phyloP scores from a whole-genome alignment of 352 stramenopile species.

The Phytophthora melonis region DNA sequence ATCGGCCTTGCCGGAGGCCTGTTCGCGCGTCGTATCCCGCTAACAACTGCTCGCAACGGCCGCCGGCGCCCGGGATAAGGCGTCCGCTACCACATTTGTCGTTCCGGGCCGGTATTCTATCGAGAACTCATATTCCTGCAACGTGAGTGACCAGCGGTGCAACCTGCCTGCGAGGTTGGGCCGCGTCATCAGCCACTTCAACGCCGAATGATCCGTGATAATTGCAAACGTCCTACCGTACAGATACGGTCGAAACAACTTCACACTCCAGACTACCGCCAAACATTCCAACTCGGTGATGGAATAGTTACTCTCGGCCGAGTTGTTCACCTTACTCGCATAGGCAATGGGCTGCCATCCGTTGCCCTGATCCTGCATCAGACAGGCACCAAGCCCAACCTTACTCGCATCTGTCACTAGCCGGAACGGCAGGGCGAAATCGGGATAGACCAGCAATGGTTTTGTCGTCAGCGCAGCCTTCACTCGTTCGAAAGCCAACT shows the following conservation, averaged over 20 bases:
- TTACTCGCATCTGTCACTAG: constrained; percentile 34
- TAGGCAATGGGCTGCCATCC: constrained; percentile 27
- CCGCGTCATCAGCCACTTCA: too few relatives aligned
- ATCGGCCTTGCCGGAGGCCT: too few relatives aligned
- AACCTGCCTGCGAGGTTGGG: too few relatives aligned
- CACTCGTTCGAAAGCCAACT: constrained; percentile 7
- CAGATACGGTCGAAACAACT: constrained; percentile 34
- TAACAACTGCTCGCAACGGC: too few relatives aligned
- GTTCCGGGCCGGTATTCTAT: too few relatives aligned
- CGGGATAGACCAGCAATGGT: constrained; percentile 28
- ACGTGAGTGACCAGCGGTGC: too few relatives aligned
- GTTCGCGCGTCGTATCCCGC: too few relatives aligned
- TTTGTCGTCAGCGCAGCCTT: constrained; percentile 10
- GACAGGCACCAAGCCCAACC: constrained; percentile 12
- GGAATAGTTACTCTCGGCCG: constrained; percentile 18
- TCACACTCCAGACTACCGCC: constrained; percentile 30
- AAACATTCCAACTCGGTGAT: constrained; percentile 37
- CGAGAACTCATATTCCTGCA: too few relatives aligned
- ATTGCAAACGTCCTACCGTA: constrained; percentile 30
- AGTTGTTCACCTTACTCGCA: constrained; percentile 22
- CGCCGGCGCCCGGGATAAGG: too few relatives aligned
- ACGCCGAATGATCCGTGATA: constrained; percentile 28
- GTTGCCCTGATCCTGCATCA: constrained; percentile 28
- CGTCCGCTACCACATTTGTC: too few relatives aligned
- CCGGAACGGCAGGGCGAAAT: constrained; percentile 37